Base-by-base conservation (phyloP, 1,284 basidiomycete species). In the Leccinum solheimii region DNA sequence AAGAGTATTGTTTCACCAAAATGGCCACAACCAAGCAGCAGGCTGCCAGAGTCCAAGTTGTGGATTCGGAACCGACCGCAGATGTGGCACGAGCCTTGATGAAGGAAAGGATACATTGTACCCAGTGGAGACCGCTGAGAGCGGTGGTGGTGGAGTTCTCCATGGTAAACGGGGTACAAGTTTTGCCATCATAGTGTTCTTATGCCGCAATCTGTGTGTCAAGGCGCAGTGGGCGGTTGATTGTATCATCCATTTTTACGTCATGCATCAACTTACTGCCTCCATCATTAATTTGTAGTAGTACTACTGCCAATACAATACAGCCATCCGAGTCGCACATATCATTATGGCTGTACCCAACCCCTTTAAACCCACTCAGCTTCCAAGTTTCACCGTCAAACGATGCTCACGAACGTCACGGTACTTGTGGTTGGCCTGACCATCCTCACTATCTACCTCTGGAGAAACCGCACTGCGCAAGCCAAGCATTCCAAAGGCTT, bases 401-500 rank as follows among this genome's bases (percentile, higher is more conserved):
- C 49, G 21, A 64, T 64, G 63, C 8, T 26, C 36, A 38, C 43
- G 21, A 11, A 50, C 7, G 13, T 34, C 34, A 13, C 34, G 34
- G 13, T 50, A 7, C 14, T 56, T 13, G 34, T 26, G 2, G 23
- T 55, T 8, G 21, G 26, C 27, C 34, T 65, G 13, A 4, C 49
- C 50, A 3, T 11, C 8, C 19, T 64, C 13, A 19, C 49, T 10
- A 8, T 65, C 16, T 62, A 58, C 14, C 34, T 64, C n/a, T 64
- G 63, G 63, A 62, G 38, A 50, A 56, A 21, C 7, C 38, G 19
- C 6, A 27, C 49, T 21, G 23, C 19, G 34, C 52, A 51, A 13
- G 23, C 53, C 21, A 43, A 58, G 32, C 60, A 40, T 49, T 64
- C 63, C 32, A 64, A 56, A 19, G 63, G 63, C n/a, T 55, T 55